Evolutionary conservation across 352 stramenopile genomes (phyloP).

Genomic region (Globisporangium canariense): DNA sequence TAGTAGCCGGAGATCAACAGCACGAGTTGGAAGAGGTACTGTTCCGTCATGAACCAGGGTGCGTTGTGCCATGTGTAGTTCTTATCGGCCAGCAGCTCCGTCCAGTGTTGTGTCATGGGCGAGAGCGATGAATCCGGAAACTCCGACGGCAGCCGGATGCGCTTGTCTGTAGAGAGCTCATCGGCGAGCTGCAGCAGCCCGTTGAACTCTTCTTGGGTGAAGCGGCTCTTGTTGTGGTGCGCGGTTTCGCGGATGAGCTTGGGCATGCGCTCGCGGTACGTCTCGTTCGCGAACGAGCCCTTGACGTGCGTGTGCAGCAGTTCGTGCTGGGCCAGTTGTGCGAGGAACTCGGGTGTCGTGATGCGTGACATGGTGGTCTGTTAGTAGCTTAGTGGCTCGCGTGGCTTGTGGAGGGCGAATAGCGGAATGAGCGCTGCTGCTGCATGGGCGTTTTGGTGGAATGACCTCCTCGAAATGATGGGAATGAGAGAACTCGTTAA

Average conservation of each 20-base stretch:
- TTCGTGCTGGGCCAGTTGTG: slow-evolving; percentile 50
- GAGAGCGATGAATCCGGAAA: slow-evolving; percentile 34
- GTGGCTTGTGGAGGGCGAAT: neutral
- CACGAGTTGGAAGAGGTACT: slow-evolving; percentile 75
- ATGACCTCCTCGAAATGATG: neutral
- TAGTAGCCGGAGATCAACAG: slow-evolving; percentile 64
- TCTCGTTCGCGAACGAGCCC: slow-evolving; percentile 66
- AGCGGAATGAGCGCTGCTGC: neutral
- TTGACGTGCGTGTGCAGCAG: slow-evolving; percentile 46
- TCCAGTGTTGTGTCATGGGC: slow-evolving; percentile 45
- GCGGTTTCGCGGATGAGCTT: slow-evolving; percentile 56
- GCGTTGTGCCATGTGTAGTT: slow-evolving; percentile 66
- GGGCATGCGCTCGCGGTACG: slow-evolving; percentile 54
- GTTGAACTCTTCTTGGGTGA: slow-evolving; percentile 32
- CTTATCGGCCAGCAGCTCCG: slow-evolving; percentile 32
- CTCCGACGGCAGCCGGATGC: slow-evolving; percentile 44
- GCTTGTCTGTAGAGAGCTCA: slow-evolving; percentile 38
- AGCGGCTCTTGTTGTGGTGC: slow-evolving; percentile 36
- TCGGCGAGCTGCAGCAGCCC: slow-evolving; percentile 40
- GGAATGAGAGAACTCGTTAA: neutral
- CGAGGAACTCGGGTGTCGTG: slow-evolving; percentile 44
- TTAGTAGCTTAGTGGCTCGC: neutral
- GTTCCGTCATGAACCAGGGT: slow-evolving; percentile 73
- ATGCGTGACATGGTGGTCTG: neutral
- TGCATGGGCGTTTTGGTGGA: neutral